Base-by-base conservation (phyloP, 192 early-diverging fungal genomes). In the Diversispora eburnea region DNA sequence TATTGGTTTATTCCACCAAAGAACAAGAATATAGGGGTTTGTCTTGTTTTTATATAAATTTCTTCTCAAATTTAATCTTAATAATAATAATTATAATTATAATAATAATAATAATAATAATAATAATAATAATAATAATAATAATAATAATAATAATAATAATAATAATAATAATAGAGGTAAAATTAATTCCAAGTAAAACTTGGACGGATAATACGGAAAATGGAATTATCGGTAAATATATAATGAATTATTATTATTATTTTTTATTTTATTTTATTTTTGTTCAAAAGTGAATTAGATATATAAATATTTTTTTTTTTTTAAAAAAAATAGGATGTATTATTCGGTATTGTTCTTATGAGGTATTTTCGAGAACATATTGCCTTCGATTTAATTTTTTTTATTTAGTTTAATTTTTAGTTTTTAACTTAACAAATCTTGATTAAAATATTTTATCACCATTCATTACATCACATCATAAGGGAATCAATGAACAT, bases 291-390 rank as follows among this genome's bases (percentile, higher is more conserved):
- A 15, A 65, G n/a, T 22, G 25, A 58, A 9, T 47, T 22, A n/a
- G n/a, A n/a, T n/a, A n/a, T n/a, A n/a, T 39, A 22, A 19, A 3
- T 33, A 20, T 10, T 43, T 72, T n/a, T 42, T n/a, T 43, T 5
- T 69, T 68, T 43, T 61, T 46, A 13, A 49, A 33, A 33, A 33
- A 41, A 6, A 47, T 78, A 85, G 84, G 88, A 60, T 88, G 87
- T 63, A 82, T 79, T 47, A 88, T 91, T 58, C 84, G 90, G 12
- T 91, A 85, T 75, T 91, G 90, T 77, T 82, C 84, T 54, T 90
- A 86, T 77, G 86, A 89, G 19, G 77, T 80, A n/a, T n/a, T n/a
- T n/a, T n/a, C n/a, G n/a, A n/a, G 13, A 51, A 12, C 8, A 51
- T 5, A 4, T 2, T 51, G 13, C 8, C 8, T 51, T 33, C 3